phyloP scores from a whole-genome alignment of 768 basidiomycete genomes.

The Termitomyces sp. region DNA sequence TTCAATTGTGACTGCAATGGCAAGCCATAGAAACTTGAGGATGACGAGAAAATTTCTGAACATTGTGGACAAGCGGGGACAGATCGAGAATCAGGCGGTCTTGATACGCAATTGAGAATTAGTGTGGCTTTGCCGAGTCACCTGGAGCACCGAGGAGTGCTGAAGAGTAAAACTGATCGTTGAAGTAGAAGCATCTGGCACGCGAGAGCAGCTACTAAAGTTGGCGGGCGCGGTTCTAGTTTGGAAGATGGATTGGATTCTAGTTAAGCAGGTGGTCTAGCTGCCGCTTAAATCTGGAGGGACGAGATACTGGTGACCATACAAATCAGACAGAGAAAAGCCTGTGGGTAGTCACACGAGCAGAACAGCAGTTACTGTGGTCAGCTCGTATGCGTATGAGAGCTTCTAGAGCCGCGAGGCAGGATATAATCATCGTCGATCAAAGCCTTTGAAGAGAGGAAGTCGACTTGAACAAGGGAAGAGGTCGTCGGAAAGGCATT shows the following conservation, averaged over 20 bases:
- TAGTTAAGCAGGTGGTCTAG: neutral
- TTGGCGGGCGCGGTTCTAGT: neutral
- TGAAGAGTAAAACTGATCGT: neutral
- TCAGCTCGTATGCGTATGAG: neutral
- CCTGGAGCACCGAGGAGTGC: neutral
- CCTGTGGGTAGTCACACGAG: neutral
- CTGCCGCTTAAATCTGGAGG: no score
- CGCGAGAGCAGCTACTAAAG: neutral
- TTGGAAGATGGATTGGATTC: neutral
- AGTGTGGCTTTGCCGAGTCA: neutral
- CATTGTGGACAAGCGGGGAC: neutral
- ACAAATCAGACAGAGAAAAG: neutral
- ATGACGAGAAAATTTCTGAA: neutral
- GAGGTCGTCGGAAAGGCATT: no score
- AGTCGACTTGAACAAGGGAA: neutral
- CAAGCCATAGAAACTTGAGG: neutral
- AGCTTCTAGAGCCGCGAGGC: neutral
- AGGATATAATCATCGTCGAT: neutral
- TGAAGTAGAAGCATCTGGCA: neutral
- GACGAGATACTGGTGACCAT: neutral
- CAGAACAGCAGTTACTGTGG: neutral
- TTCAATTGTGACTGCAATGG: constrained; percentile 3
- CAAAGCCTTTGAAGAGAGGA: neutral
- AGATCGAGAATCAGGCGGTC: neutral
- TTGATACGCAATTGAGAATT: neutral